A percentile compares a stretch with the other conserved stretches of the same genome.
These are phyloP conservation scores for Annulohypoxylon maeteangense DNA, from an alignment of 495 filamentous ascomycete species.

Conservation along the genomic window DNA sequence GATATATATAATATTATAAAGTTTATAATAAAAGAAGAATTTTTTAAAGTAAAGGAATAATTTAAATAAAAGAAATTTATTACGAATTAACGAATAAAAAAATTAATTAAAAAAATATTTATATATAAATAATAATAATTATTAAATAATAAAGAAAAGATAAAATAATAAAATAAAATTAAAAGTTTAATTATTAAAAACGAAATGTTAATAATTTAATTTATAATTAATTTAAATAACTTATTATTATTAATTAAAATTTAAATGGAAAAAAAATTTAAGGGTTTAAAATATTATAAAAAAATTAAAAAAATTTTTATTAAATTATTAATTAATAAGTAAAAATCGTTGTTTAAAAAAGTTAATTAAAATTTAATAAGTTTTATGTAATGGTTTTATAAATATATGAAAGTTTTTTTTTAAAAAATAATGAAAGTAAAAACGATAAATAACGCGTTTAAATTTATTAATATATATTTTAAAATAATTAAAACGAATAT, in stretches of 20 bases:
- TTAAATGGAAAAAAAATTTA: neutral
- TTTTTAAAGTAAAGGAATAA: neutral
- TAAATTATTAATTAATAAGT: neutral
- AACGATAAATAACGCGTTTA: neutral
- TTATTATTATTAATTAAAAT: neutral
- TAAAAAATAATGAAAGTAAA: neutral
- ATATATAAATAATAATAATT: neutral
- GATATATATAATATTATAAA: neutral
- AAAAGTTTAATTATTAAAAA: neutral
- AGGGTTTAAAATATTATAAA: neutral
- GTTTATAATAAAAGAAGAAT: neutral
- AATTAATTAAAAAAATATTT: neutral
- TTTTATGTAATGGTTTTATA: neutral
- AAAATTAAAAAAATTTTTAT: neutral
- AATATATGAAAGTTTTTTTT: neutral
- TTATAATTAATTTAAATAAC: neutral
- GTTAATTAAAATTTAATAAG: neutral
- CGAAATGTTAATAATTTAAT: neutral
- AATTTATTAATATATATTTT: slow-evolving; percentile 12
- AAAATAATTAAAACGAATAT: slow-evolving; percentile 8
- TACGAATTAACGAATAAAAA: neutral
- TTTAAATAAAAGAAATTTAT: neutral
- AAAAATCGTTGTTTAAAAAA: neutral
- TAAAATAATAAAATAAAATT: neutral
- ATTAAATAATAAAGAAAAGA: neutral